A percentile compares a stretch with the other conserved stretches of the same genome.
These are phyloP conservation scores for Eucalyptus polybractea DNA, from an alignment of 345 rosid species.

Conservation along the genomic window DNA sequence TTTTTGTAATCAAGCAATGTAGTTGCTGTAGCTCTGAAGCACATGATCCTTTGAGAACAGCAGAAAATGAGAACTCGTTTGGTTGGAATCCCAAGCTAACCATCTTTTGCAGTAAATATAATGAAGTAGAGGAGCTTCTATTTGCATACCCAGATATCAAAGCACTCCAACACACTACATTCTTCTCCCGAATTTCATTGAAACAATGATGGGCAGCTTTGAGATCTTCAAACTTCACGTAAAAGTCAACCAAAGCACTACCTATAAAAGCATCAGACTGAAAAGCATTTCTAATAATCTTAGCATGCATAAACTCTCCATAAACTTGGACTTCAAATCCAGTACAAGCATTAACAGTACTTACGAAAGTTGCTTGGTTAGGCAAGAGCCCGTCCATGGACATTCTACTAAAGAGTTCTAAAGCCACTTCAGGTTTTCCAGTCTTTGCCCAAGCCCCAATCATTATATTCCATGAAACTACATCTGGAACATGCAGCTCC, in stretches of 20 bases:
- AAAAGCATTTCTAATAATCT: conserved; percentile 22
- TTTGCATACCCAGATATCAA: conserved; percentile 57
- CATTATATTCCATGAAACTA: conserved; percentile 69
- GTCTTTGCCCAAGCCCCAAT: conserved; percentile 40
- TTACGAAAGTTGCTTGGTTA: conserved; percentile 39
- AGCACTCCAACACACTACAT: conserved; percentile 73
- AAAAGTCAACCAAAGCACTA: conserved; percentile 64
- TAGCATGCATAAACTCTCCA: conserved; percentile 55
- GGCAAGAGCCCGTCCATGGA: conserved; percentile 16
- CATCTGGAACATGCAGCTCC: conserved; percentile 21
- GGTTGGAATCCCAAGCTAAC: conserved; percentile 45
- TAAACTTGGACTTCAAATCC: conserved; percentile 8
- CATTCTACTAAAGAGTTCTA: conserved; percentile 35
- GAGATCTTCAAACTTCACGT: conserved; percentile 44
- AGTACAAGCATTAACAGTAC: conserved; percentile 36
- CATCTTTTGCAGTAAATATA: conserved; percentile 42
- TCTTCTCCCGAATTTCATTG: conserved; percentile 37
- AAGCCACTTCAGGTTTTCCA: conserved; percentile 29
- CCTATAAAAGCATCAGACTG: conserved; percentile 44
- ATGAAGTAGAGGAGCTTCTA: conserved; percentile 11
- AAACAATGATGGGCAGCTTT: conserved; percentile 51
- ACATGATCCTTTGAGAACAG: conserved; percentile 30
- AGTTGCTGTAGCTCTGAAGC: conserved; percentile 36
- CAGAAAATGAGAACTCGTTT: conserved; percentile 64
- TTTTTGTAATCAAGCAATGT: conserved; percentile 50